phyloP scores from a whole-genome alignment of 768 basidiomycete species.

The Lactifluus piperatus region DNA sequence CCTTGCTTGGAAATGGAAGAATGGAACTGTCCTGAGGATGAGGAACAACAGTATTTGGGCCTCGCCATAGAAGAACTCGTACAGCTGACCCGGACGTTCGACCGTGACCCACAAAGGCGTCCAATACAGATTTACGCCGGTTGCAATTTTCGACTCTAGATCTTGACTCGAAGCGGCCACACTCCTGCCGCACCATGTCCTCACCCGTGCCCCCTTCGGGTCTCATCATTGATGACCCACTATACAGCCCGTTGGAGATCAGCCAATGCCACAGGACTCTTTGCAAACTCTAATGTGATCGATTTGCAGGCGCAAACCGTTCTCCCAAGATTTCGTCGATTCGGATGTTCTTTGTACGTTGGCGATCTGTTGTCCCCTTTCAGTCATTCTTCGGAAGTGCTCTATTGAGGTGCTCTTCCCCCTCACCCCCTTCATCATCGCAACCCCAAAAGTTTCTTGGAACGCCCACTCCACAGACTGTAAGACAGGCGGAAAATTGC shows the following conservation, averaged over 20 bases:
- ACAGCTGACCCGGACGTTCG: background rate
- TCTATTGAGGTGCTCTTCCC: background rate
- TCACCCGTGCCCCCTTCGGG: slow-evolving; percentile 42
- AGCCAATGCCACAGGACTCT: background rate
- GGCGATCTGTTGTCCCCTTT: background rate
- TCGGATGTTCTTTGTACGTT: slow-evolving; percentile 45
- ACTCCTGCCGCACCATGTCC: slow-evolving; percentile 37
- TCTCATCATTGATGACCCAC: slow-evolving; percentile 38
- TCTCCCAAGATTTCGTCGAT: slow-evolving; percentile 49
- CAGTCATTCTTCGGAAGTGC: background rate
- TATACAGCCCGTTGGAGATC: slow-evolving; percentile 12
- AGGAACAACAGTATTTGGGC: background rate
- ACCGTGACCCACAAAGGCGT: background rate
- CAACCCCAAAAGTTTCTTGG: background rate
- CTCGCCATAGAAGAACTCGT: background rate
- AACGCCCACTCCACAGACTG: background rate
- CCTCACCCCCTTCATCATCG: background rate
- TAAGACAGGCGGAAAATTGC: background rate
- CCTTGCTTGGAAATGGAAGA: background rate
- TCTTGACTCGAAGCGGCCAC: slow-evolving; percentile 24
- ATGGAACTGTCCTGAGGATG: background rate
- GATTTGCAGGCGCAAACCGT: slow-evolving; percentile 41
- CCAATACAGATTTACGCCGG: slow-evolving; percentile 33
- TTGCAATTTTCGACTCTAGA: slow-evolving; percentile 40
- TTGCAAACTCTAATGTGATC: slow-evolving; percentile 28